Evolutionary conservation across 164 flowering plant genomes (phyloP).

Genomic region (Vitis riparia): DNA sequence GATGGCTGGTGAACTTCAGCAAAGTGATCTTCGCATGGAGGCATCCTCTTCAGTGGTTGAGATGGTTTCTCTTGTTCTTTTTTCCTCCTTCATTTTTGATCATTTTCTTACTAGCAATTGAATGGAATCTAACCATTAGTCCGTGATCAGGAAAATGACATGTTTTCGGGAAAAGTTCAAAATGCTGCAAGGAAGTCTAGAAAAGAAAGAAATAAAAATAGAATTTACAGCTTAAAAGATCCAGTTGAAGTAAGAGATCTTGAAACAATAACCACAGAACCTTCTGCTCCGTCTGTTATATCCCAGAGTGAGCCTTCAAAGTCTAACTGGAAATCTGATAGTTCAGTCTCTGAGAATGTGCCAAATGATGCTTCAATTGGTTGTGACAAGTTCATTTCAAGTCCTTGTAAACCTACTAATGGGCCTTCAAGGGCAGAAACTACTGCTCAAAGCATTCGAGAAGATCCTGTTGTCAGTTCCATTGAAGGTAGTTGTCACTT

Average conservation of each 20-base stretch:
- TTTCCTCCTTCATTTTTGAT: constrained; percentile 11
- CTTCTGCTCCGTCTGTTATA: constrained; percentile 27
- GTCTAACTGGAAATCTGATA: constrained; percentile 15
- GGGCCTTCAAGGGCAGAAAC: constrained; percentile 15
- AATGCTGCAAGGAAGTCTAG: constrained; percentile 48
- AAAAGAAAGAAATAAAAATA: constrained; percentile 44
- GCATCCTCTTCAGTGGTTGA: constrained; percentile 19
- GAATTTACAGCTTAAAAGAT: constrained; percentile 20
- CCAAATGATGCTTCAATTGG: constrained; percentile 8
- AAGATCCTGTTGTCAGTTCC: constrained; percentile 12
- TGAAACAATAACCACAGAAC: constrained; percentile 19
- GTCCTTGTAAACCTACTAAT: constrained; percentile 15
- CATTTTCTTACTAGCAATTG: constrained; percentile 5
- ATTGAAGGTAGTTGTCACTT: constrained; percentile 10
- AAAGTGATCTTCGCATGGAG: constrained; percentile 19
- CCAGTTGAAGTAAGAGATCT: constrained; percentile 21
- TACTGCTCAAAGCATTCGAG: constrained; percentile 13
- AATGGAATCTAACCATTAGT: constrained; percentile 29
- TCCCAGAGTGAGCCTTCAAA: constrained; percentile 25
- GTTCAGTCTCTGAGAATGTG: constrained; percentile 17
- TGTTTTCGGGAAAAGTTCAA: constrained; percentile 39
- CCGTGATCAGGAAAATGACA: constrained; percentile 47
- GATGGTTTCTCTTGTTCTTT: constrained; percentile 33
- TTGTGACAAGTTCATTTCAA: constrained; percentile 8
- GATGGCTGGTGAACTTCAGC: constrained; percentile 18